Evolutionary conservation across 1,284 basidiomycete genomes (phyloP), one percentile per base, ranked within the genome.

Genomic region (Bothia castanella): DNA sequence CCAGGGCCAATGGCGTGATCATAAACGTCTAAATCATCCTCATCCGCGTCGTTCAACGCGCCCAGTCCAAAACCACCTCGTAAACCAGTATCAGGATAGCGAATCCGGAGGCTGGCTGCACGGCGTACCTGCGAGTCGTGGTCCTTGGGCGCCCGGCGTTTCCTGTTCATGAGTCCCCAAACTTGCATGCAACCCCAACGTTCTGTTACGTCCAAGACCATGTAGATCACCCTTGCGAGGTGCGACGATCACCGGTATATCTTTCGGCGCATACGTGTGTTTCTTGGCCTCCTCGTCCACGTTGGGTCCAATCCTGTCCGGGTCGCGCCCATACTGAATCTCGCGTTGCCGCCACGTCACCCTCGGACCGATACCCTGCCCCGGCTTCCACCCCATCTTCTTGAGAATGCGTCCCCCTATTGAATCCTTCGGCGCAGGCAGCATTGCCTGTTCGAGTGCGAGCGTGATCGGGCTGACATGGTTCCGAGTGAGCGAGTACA

Each of bases 361-460:
- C 8, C 94, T 82, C 2, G 94, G 92, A 0, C 96, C 96, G 23
- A 98, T 82, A 5, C 94, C 96, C 68, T 97, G 92, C 0, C 95
- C 96, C 0, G 85, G 71, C 49, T 87, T 79, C 96, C 96, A 98
- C 0, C 96, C 96, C 85, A 98, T 96, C 68, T 92, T 94, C 69
- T 86, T 87, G 42, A 99, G 77, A 5, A 98, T 82, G 29, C 83
- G 80, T 9, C 88, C 85, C 0, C 94, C 94, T 20, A 79, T 73
- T 8, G 89, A 89, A 55, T 89, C 85, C 38, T 80, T 83, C 34
- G 76, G 78, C 42, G 75, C 72, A 34, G 80, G 85, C 20, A 83
- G 69, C 57, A 89, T 68, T 29, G 84, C 73, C 31, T 76, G 68
- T 65, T 85, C 78, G 4, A 89, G 75, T 4, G 82, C 76, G 30